Evolutionary conservation across 371 early-diverging fungal genomes (phyloP), one percentile per base, ranked within the genome.

Genomic region (Mortierella sp.): DNA sequence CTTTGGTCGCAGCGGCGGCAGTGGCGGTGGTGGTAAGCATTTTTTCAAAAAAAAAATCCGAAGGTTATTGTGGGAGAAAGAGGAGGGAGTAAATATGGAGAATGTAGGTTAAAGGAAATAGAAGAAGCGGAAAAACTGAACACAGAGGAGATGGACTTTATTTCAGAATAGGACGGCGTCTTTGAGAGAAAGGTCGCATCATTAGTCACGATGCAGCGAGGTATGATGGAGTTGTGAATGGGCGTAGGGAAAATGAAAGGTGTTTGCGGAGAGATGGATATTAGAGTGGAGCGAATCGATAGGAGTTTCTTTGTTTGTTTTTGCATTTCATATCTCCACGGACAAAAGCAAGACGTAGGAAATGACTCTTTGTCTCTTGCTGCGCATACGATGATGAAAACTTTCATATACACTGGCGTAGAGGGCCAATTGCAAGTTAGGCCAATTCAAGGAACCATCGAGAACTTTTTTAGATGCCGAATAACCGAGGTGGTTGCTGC

Each of bases 141-240:
- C 24, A 21, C 42, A 68, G 34, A 24, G 11, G 6, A 19, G 28
- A 16, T 19, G 13, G 19, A 14, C 68, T 68, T 68, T 68, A 68
- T 68, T 60, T 68, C 38, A 6, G 3, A 42, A 21, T 0, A 21
- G 42, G 68, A 63, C 68, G 68, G 68, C 44, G 68, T 38, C 10
- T 34, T 14, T 34, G 68, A 16, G 16, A 34, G 38, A 21, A 21
- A 38, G 63, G 65, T 6, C 3, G 68, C 4, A 3, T 4, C 68
- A 68, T 68, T 63, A 63, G 63, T 63, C 68, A 68, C 38, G 68
- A 11, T 24, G 21, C 68, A 38, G 68, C 68, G 65, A 34, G 34
- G 9, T 38, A 38, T 38, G 3, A 21, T 55, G 24, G 7, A 28
- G 26, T 58, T 42, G 24, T 38, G 38, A 68, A 34, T 68, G n/a